phyloP scores from a whole-genome alignment of 176 grass and related monocot genomes.

The Carex kokanica region DNA sequence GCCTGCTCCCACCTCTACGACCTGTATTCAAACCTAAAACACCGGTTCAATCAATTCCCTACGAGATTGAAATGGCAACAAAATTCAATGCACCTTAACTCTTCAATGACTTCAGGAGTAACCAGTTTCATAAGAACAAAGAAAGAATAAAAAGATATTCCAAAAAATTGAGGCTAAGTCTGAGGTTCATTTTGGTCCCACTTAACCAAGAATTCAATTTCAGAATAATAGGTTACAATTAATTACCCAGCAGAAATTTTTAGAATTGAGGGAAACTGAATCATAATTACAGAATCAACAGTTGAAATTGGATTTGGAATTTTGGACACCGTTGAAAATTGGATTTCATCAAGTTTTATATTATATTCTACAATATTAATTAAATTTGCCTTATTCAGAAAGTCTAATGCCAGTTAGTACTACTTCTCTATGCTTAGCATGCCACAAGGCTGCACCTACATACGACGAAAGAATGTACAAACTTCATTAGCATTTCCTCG shows the following conservation, averaged over 20 bases:
- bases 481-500: no score
- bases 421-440: conserved; percentile 48
- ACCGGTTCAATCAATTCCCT: neutral
- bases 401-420: conserved; percentile 27
- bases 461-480: no score
- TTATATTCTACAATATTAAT: neutral
- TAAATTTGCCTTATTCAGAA: conserved; percentile 52
- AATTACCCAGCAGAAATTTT: neutral
- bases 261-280: neutral
- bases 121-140: conserved; percentile 31
- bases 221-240: neutral
- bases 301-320: neutral
- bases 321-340: neutral
- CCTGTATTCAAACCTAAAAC: conserved; percentile 10
- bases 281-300: neutral
- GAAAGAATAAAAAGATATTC: neutral
- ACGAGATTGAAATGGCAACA: conserved; percentile 2
- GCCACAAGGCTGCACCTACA: conserved; percentile 33
- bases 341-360: no score
- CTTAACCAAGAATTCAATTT: neutral
- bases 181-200: neutral
- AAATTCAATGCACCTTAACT: conserved; percentile 24
- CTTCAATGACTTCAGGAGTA: conserved; percentile 43
- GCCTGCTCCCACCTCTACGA: neutral
- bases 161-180: neutral